Evolutionary conservation across 2,329 filamentous ascomycete species (phyloP).

Genomic region (Aspergillus glaucus): DNA sequence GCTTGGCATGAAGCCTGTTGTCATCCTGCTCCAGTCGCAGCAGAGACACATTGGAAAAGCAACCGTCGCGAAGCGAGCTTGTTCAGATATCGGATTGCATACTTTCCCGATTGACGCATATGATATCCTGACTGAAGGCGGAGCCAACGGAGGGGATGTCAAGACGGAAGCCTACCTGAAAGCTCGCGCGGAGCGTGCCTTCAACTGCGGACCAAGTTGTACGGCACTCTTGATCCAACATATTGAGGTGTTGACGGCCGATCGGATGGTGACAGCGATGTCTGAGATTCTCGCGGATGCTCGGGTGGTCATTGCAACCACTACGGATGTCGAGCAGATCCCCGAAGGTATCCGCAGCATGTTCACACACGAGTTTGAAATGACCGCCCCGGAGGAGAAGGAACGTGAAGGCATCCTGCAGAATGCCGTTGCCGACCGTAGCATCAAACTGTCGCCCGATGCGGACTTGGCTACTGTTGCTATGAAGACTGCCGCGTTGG

Average conservation of each 20-base stretch:
- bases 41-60: slow-evolving; percentile 91
- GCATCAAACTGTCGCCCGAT: slow-evolving; percentile 70
- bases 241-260: slow-evolving; percentile 82
- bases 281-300: slow-evolving; percentile 75
- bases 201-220: slow-evolving; percentile 77
- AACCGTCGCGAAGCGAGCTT: slow-evolving; percentile 68
- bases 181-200: slow-evolving; percentile 77
- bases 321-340: slow-evolving; percentile 90
- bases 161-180: slow-evolving; percentile 91
- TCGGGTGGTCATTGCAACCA: slow-evolving; percentile 84
- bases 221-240: slow-evolving; percentile 84
- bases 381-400: slow-evolving; percentile 84
- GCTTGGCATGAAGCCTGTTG: slow-evolving; percentile 78
- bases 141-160: slow-evolving; percentile 78
- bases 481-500: slow-evolving; percentile 89
- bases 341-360: slow-evolving; percentile 82
- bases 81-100: slow-evolving; percentile 83
- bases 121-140: slow-evolving; percentile 88
- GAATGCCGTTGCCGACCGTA: slow-evolving; percentile 68
- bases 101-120: slow-evolving; percentile 85
- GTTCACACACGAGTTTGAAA: slow-evolving; percentile 93
- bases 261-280: slow-evolving; percentile 79
- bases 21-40: slow-evolving; percentile 81
- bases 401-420: slow-evolving; percentile 84
- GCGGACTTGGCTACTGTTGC: slow-evolving; percentile 81